Percentiles rank a stretch among this genome's conserved stretches.
phyloP scores from a whole-genome alignment of 148 eudicot species.

The Heliosperma pusillum region DNA sequence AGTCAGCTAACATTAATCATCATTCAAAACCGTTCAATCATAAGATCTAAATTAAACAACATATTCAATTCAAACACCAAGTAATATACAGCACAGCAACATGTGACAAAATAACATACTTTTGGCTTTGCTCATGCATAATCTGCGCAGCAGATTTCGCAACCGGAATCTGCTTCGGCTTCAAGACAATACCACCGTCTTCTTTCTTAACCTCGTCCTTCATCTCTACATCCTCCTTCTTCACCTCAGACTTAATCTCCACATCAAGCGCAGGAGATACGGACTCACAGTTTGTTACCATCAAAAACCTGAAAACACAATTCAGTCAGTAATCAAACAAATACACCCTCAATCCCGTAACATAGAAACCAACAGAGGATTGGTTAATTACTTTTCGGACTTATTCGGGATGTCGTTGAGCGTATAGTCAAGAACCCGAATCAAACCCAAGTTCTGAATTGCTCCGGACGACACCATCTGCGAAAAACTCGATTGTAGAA shows the following conservation, averaged over 20 bases:
- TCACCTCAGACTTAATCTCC: constrained; percentile 49
- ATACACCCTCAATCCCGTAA: neutral
- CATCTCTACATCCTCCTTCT: constrained; percentile 38
- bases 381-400: constrained; percentile 63
- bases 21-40: neutral
- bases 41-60: neutral
- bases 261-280: constrained; percentile 77
- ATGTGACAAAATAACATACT: constrained; percentile 39
- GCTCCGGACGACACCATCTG: constrained; percentile 65
- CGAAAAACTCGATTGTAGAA: constrained; percentile 61
- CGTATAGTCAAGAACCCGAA: constrained; percentile 59
- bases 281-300: constrained; percentile 71
- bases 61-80: neutral
- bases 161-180: constrained; percentile 65
- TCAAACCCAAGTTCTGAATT: constrained; percentile 84
- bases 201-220: constrained; percentile 31
- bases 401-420: constrained; percentile 77
- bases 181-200: constrained; percentile 52
- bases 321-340: neutral
- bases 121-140: constrained; percentile 65
- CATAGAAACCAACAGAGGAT: neutral
- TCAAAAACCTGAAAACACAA: constrained; percentile 49
- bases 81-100: neutral
- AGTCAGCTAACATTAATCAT: too few relatives aligned
- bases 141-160: constrained; percentile 94